A percentile compares a stretch with the other conserved stretches of the same genome.
Evolutionary conservation across 2,329 filamentous ascomycete genomes (phyloP).

Genomic region (Trichoderma sp.): DNA sequence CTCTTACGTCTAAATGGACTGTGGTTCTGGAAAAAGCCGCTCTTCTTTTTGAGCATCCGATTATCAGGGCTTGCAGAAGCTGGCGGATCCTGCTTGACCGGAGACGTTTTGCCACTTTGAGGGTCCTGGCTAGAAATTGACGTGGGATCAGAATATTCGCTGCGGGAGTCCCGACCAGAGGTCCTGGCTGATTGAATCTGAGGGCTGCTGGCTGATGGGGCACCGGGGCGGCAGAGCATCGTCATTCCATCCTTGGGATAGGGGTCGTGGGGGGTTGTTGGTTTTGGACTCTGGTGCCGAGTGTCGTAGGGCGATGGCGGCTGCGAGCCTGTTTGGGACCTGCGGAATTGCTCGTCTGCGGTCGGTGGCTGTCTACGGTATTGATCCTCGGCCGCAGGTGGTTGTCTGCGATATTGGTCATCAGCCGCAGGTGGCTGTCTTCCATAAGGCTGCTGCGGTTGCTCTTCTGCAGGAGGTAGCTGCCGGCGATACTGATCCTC

Average conservation of each 20-base stretch:
- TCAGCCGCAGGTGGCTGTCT: conserved; percentile 14
- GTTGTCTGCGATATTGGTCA: conserved; percentile 9
- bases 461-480: not conserved
- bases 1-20: conserved; percentile 93
- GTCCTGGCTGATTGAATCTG: conserved; percentile 60
- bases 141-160: conserved; percentile 85
- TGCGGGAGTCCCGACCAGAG: conserved; percentile 82
- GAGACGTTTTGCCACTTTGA: conserved; percentile 69
- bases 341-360: conserved; percentile 23
- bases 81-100: conserved; percentile 60
- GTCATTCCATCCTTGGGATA: conserved; percentile 97
- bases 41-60: conserved; percentile 66
- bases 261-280: conserved; percentile 80
- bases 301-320: conserved; percentile 40
- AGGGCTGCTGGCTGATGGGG: conserved; percentile 53
- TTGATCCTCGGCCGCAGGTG: conserved; percentile 2
- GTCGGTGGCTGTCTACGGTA: conserved; percentile 18
- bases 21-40: conserved; percentile 89
- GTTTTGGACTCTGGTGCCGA: conserved; percentile 59
- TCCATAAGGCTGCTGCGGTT: conserved; percentile 11
- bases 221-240: conserved; percentile 82
- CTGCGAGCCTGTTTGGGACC: conserved; percentile 21
- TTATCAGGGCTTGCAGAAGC: conserved; percentile 58
- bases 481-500: conserved; percentile 22
- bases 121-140: conserved; percentile 86